Conservation (phyloP, 495 filamentous ascomycete species). For the Penicillium argentinense region DNA sequence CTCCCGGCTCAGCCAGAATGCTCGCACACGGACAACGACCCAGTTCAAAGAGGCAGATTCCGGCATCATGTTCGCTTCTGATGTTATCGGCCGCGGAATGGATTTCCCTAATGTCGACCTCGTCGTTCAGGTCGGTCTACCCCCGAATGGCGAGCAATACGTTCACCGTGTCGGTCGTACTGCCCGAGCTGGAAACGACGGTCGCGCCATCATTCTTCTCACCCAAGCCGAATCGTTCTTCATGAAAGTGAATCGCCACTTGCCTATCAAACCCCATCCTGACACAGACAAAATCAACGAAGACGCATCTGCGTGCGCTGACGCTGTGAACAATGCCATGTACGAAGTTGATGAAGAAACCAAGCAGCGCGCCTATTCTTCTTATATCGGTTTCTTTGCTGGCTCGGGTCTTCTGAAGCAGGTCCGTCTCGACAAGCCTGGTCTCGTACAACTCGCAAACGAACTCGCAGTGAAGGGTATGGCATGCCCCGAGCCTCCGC, state of each 20-base stretch:
- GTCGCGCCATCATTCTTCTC: constrained; percentile 65
- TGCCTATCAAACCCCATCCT: constrained; percentile 57
- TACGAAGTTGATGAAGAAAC: constrained; percentile 43
- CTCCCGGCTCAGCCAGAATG: constrained; percentile 56
- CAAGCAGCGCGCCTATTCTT: constrained; percentile 56
- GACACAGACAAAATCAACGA: constrained; percentile 36
- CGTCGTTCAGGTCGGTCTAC: constrained; percentile 81
- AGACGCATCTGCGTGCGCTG: constrained; percentile 18
- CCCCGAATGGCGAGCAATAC: constrained; percentile 73
- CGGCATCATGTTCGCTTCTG: constrained; percentile 64
- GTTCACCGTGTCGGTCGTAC: constrained; percentile 84
- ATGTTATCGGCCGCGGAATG: constrained; percentile 78
- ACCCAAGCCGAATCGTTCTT: constrained; percentile 62
- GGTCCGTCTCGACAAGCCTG: constrained; percentile 39
- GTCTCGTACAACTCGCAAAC: constrained; percentile 47
- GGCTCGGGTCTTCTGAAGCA: constrained; percentile 38
- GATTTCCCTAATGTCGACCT: constrained; percentile 93
- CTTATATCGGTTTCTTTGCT: constrained; percentile 53
- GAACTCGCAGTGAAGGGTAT: constrained; percentile 44
- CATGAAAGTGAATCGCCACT: constrained; percentile 48
- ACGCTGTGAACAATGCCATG: constrained; percentile 34
- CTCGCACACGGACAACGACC: constrained; percentile 57
- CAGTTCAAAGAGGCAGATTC: constrained; percentile 56
- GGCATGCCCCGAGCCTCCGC: constrained; percentile 45
- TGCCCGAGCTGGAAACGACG: constrained; percentile 64